phyloP scores from a whole-genome alignment of 805 yeast genomes.

The Grigorovia yakushimaensis region DNA sequence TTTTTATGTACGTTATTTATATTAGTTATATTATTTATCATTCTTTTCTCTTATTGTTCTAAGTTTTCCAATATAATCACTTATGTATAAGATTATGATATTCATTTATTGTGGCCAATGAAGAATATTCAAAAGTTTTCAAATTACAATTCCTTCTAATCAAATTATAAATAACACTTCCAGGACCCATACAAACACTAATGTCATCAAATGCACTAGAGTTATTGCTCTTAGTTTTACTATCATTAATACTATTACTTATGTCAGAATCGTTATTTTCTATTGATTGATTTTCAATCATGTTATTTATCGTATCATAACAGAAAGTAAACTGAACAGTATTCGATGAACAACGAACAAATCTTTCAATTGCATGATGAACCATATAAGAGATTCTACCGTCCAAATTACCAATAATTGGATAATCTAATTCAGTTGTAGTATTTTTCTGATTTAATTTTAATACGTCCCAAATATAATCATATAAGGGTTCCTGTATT shows the following conservation, averaged over 20 bases:
- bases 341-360: conserved; percentile 25
- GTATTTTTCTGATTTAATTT: conserved; percentile 22
- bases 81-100: conserved; percentile 8
- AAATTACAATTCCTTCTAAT: conserved; percentile 21
- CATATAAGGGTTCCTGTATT: conserved; percentile 26
- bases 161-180: conserved; percentile 22
- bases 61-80: too few species aligned
- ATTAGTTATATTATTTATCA: too few species aligned
- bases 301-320: conserved; percentile 21
- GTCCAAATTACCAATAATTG: conserved; percentile 25
- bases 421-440: conserved; percentile 17
- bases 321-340: conserved; percentile 28
- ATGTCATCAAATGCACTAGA: neutral
- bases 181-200: conserved; percentile 26
- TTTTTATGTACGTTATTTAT: too few species aligned
- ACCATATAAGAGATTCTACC: conserved; percentile 21
- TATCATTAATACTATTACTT: conserved; percentile 2
- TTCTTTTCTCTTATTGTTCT: too few species aligned
- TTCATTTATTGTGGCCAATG: conserved; percentile 20
- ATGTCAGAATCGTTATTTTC: neutral
- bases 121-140: conserved; percentile 17
- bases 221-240: too few species aligned
- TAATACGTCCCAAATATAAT: conserved; percentile 25
- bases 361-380: conserved; percentile 26
- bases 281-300: conserved; percentile 3